phyloP scores from a whole-genome alignment of 805 yeast species.

The Henningerozyma blattae region DNA sequence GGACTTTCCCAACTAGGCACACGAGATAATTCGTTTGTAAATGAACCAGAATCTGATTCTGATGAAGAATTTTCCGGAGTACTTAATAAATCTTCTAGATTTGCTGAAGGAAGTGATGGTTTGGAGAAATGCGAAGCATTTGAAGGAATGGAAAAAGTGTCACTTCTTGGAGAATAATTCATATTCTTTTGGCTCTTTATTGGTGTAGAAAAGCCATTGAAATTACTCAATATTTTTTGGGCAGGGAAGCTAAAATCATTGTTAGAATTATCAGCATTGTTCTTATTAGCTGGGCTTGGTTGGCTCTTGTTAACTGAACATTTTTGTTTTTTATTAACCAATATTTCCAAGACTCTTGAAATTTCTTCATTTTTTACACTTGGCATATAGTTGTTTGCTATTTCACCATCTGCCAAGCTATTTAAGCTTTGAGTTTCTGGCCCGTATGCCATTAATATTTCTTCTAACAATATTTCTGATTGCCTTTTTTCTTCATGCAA shows the following conservation, averaged over 20 bases:
- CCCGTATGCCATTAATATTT: constrained; percentile 19
- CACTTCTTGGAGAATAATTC: too few relatives aligned
- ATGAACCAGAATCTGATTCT: not conserved
- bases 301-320: too few relatives aligned
- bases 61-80: not conserved
- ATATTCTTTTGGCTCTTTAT: too few relatives aligned
- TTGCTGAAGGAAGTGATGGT: not conserved
- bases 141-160: too few relatives aligned
- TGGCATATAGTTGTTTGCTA: not conserved
- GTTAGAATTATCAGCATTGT: too few relatives aligned
- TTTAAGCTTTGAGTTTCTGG: too few relatives aligned
- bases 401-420: too few relatives aligned
- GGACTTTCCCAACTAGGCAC: not conserved
- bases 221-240: too few relatives aligned
- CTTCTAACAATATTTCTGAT: constrained; percentile 18
- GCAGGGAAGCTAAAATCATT: too few relatives aligned
- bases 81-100: not conserved
- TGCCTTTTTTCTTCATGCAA: constrained; percentile 7
- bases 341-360: not conserved
- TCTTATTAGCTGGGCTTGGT: too few relatives aligned
- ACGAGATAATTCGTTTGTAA: not conserved
- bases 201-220: too few relatives aligned
- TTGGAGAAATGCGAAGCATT: not conserved
- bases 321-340: too few relatives aligned
- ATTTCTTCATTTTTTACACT: not conserved